These are phyloP conservation scores for Capronia epimyces DNA, from an alignment of 2,329 filamentous ascomycete genomes.

Conservation along the genomic window DNA sequence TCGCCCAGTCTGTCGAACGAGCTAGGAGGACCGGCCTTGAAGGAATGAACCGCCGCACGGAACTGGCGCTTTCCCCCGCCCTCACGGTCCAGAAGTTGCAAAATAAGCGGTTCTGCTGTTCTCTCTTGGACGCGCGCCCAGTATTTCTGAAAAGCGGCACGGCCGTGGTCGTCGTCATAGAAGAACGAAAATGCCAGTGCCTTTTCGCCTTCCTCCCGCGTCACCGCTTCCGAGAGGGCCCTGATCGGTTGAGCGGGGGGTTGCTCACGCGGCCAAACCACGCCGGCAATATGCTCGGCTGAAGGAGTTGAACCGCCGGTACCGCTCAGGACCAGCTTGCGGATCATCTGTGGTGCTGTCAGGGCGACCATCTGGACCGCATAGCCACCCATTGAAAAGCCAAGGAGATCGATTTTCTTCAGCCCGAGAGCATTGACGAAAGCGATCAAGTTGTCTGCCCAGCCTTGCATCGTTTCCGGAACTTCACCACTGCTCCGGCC, in stretches of 20 bases:
- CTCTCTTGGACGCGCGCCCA: slow-evolving; percentile 13
- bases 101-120: slow-evolving; percentile 15
- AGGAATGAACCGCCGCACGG: slow-evolving; percentile 6
- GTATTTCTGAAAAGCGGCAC: slow-evolving; percentile 11
- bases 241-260: slow-evolving; percentile 3
- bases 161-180: slow-evolving; percentile 8
- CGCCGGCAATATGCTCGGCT: slow-evolving; percentile 11
- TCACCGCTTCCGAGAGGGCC: slow-evolving; percentile 3
- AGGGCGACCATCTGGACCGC: slow-evolving; percentile 15
- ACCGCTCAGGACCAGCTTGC: slow-evolving; percentile 15
- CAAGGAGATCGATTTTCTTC: slow-evolving; percentile 16
- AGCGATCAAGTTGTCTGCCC: slow-evolving; percentile 14
- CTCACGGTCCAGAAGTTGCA: slow-evolving; percentile 11
- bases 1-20: slow-evolving; percentile 17
- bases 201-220: slow-evolving; percentile 4
- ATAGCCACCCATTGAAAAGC: slow-evolving; percentile 20
- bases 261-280: slow-evolving; percentile 19
- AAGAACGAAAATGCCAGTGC: slow-evolving; percentile 18
- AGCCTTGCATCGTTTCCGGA: slow-evolving; percentile 17
- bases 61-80: slow-evolving; percentile 8
- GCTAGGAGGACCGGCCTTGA: slow-evolving; percentile 4
- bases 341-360: slow-evolving; percentile 16
- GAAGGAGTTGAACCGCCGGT: slow-evolving; percentile 10
- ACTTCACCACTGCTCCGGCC: slow-evolving; percentile 16
- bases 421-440: slow-evolving; percentile 19